Evolutionary conservation across 1,284 basidiomycete genomes (phyloP).

Genomic region (Apiotrichum brassicae): DNA sequence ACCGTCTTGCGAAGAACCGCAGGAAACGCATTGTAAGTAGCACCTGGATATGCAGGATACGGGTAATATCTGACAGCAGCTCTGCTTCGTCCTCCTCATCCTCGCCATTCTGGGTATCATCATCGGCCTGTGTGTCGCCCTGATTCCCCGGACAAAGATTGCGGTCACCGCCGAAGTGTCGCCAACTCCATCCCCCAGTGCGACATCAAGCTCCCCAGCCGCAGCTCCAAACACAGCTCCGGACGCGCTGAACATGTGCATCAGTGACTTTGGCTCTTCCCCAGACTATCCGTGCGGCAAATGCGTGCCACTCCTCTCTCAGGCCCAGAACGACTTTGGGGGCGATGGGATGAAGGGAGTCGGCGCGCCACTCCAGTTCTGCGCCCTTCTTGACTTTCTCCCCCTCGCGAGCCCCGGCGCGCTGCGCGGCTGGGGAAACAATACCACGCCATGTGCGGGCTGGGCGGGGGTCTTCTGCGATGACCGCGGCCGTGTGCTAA

Average conservation of each 20-base stretch:
- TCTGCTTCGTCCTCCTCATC: background rate
- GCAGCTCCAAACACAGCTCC: no score
- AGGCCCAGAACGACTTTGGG: slow-evolving; percentile 37
- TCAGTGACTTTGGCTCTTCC: no score
- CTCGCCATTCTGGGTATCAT: background rate
- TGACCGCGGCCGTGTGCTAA: slow-evolving; percentile 27
- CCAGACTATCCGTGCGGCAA: no score
- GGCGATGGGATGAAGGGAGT: slow-evolving; percentile 21
- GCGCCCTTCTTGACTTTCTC: slow-evolving; percentile 38
- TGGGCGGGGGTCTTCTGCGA: slow-evolving; percentile 45
- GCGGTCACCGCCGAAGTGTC: background rate
- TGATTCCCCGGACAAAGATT: background rate
- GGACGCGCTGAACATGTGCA: no score
- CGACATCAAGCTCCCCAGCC: no score
- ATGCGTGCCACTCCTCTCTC: slow-evolving; percentile 32
- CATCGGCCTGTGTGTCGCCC: background rate
- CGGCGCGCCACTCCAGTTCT: slow-evolving; percentile 44
- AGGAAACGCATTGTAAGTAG: background rate
- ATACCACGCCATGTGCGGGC: no score
- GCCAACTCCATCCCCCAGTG: no score
- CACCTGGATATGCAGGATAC: no score
- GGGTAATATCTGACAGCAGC: background rate
- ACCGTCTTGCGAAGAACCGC: background rate
- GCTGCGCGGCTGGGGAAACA: no score
- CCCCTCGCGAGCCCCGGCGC: no score